Conservation (phyloP, 2,329 filamentous ascomycete species). For the Diaporthe humulicola region DNA sequence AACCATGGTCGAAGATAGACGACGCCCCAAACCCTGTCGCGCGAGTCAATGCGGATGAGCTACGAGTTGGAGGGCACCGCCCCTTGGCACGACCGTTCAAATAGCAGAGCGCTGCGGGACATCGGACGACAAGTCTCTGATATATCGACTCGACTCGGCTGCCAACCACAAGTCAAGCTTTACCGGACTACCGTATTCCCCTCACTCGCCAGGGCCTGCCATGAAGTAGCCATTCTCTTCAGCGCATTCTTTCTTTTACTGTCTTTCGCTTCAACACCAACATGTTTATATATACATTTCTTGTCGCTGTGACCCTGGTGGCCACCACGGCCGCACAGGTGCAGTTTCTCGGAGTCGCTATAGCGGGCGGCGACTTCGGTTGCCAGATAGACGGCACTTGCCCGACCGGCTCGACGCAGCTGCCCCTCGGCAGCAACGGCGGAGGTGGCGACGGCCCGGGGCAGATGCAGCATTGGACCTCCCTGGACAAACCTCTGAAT, state of each 20-base stretch:
- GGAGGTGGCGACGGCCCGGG: constrained; percentile 47
- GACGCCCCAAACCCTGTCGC: background rate
- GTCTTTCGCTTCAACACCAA: constrained; percentile 10
- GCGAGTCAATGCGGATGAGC: constrained; percentile 12
- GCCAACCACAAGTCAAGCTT: constrained; percentile 6
- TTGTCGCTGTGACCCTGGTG: constrained; percentile 15
- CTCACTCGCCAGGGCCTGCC: constrained; percentile 11
- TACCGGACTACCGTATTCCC: background rate
- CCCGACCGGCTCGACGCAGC: constrained; percentile 46
- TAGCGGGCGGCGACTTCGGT: constrained; percentile 63
- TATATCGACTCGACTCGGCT: constrained; percentile 5
- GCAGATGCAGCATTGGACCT: constrained; percentile 70
- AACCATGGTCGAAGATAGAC: constrained; percentile 27
- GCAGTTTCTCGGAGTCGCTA: constrained; percentile 52
- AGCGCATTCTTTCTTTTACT: background rate
- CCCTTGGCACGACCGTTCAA: background rate
- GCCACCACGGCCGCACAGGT: constrained; percentile 28
- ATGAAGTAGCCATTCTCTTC: constrained; percentile 14
- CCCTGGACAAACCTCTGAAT: constrained; percentile 64
- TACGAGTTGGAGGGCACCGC: background rate
- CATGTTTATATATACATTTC: background rate
- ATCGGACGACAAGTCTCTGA: constrained; percentile 19
- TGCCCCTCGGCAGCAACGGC: constrained; percentile 23
- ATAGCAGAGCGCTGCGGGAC: constrained; percentile 10
- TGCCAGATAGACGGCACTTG: constrained; percentile 57